phyloP scores from a whole-genome alignment of 2,329 filamentous ascomycete species.

The Alternaria panax region DNA sequence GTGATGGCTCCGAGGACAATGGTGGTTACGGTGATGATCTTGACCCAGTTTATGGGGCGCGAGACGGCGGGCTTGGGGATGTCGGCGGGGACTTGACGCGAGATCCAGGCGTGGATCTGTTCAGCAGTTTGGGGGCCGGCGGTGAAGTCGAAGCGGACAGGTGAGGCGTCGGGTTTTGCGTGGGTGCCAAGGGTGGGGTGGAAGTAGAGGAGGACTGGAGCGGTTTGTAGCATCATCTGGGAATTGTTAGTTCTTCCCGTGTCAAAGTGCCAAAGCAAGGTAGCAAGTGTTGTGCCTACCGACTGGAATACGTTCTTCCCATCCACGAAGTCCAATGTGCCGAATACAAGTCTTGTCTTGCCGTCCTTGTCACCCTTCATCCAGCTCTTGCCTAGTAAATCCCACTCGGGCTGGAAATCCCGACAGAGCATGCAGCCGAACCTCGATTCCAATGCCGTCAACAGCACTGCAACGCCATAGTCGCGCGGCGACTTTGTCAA shows the following conservation, averaged over 20 bases:
- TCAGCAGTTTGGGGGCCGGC: constrained; percentile 78
- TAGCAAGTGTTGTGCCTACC: too few species aligned
- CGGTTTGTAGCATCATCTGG: constrained; percentile 93
- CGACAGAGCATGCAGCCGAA: constrained; percentile 87
- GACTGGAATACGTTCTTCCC: constrained; percentile 86
- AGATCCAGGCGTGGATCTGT: constrained; percentile 78
- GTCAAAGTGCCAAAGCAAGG: too few species aligned
- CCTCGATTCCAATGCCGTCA: constrained; percentile 84
- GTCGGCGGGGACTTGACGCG: constrained; percentile 74
- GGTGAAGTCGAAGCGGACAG: constrained; percentile 84
- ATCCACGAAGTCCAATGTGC: constrained; percentile 85
- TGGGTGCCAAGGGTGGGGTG: constrained; percentile 83
- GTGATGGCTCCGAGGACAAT: constrained; percentile 75
- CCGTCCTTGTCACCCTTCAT: constrained; percentile 79
- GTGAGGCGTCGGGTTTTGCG: constrained; percentile 72
- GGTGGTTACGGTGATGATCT: constrained; percentile 72
- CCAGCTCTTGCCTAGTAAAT: constrained; percentile 86
- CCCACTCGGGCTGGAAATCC: constrained; percentile 95
- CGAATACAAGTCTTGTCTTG: constrained; percentile 77
- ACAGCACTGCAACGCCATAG: constrained; percentile 80
- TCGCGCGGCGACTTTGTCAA: constrained; percentile 81
- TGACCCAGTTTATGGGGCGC: constrained; percentile 87
- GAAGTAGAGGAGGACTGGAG: constrained; percentile 87
- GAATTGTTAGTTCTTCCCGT: background rate
- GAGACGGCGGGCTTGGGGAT: constrained; percentile 75